Percentiles rank a stretch among this genome's conserved stretches.
These are phyloP conservation scores for Talaromyces funiculosus DNA, from an alignment of 2,329 filamentous ascomycete genomes.

Conservation along the genomic window DNA sequence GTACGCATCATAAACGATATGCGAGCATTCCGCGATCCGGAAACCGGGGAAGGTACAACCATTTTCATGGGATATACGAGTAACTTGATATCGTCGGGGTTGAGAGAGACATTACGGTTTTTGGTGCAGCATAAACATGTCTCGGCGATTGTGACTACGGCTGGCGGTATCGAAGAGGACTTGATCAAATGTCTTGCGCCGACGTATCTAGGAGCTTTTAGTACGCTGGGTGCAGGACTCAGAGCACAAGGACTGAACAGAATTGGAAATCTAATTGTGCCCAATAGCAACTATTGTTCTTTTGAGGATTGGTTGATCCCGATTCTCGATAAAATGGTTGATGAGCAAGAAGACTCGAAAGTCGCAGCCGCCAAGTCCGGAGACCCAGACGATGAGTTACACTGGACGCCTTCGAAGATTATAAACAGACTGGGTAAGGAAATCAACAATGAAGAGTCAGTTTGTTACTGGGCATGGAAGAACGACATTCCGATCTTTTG, in stretches of 20 bases:
- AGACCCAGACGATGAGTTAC: constrained; percentile 58
- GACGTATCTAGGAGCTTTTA: constrained; percentile 88
- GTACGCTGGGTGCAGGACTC: constrained; percentile 67
- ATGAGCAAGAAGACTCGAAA: constrained; percentile 80
- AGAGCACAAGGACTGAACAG: constrained; percentile 85
- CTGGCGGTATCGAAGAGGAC: constrained; percentile 93
- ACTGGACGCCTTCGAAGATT: constrained; percentile 92
- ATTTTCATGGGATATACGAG: constrained; percentile 98
- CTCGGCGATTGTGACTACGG: constrained; percentile 88
- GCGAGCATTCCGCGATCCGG: constrained; percentile 76
- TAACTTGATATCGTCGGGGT: constrained; percentile 92
- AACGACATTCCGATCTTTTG: constrained; percentile 97
- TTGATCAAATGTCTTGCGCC: constrained; percentile 96
- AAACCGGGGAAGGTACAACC: constrained; percentile 73
- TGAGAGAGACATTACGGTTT: constrained; percentile 86
- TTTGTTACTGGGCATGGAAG: constrained; percentile 97
- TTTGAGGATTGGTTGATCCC: constrained; percentile 98
- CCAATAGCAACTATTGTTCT: constrained; percentile 93
- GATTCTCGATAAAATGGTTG: constrained; percentile 88
- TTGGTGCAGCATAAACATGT: constrained; percentile 90
- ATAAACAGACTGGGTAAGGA: constrained; percentile 86
- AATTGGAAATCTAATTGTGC: constrained; percentile 92
- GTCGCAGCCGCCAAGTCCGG: constrained; percentile 42
- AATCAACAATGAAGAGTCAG: constrained; percentile 85
- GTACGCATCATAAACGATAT: constrained; percentile 92